A percentile compares a stretch with the other conserved stretches of the same genome.
Evolutionary conservation across 2,329 filamentous ascomycete species (phyloP).

Genomic region (Penicillium sp.): DNA sequence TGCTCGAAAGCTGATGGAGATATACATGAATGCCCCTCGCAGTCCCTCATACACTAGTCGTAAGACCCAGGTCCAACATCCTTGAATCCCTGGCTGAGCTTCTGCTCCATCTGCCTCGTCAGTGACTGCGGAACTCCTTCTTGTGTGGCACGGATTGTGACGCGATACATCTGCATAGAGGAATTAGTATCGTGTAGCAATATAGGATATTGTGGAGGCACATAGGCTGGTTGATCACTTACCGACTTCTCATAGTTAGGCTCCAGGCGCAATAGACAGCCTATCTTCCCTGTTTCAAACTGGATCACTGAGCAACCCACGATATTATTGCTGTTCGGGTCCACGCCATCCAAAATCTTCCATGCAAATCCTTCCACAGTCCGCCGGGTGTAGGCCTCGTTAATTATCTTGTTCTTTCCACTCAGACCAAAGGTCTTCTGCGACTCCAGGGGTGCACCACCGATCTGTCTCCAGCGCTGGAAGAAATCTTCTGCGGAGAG

Average conservation of each 20-base stretch:
- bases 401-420: conserved; percentile 64
- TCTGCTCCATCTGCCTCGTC: conserved; percentile 83
- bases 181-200: conserved; percentile 11
- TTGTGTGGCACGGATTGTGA: conserved; percentile 92
- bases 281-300: conserved; percentile 80
- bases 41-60: conserved; percentile 4
- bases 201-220: neutral
- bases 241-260: conserved; percentile 92
- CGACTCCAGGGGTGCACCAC: conserved; percentile 79
- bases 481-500: conserved; percentile 92
- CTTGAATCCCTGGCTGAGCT: conserved; percentile 60
- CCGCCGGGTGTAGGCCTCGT: conserved; percentile 67
- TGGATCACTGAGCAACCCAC: conserved; percentile 84
- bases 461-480: conserved; percentile 98
- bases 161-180: conserved; percentile 76
- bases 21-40: conserved; percentile 18
- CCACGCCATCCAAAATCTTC: conserved; percentile 80
- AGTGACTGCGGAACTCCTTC: conserved; percentile 80
- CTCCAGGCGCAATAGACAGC: conserved; percentile 88
- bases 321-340: conserved; percentile 90
- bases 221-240: conserved; percentile 38
- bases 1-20: conserved; percentile 16
- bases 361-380: conserved; percentile 84
- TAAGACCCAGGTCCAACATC: conserved; percentile 11
- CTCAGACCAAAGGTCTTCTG: conserved; percentile 79